Base-by-base conservation (phyloP, 1,284 basidiomycete species). In the Trametes hirsuta region DNA sequence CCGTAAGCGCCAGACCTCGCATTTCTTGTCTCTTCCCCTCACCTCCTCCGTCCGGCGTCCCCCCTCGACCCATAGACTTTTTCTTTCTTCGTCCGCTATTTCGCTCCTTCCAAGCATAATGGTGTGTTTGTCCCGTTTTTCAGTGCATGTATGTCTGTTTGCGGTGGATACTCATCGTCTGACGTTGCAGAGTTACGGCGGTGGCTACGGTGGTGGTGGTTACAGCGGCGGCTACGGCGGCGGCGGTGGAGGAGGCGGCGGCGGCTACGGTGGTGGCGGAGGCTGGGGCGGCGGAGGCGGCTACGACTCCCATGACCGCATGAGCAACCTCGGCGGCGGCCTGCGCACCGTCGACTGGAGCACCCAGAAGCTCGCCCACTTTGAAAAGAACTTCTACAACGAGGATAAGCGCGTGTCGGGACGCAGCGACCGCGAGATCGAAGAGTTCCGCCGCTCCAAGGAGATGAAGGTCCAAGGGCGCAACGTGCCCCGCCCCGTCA, bases 351-450 rank as follows among this genome's bases (percentile, higher is more conserved):
- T 97, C 66, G 93, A 98, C 80, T 99, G 97, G 97, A 70, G 77
- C 51, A 77, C 78, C 47, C 81, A 84, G 59, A 86, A 88, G 64
- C 81, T 98, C 59, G 83, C 89, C 72, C 88, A 85, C 69, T 96
- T 96, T 63, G 94, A 95, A 77, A 96, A 96, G 80, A 98, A 98
- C 84, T 99, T 99, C 73, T 99, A 99, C 77, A 81, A 90, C 60
- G 95, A 99, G 76, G 94, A 99, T 77, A 90, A 91, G 71, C 85
- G 87, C 42, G 94, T 99, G 45, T 76, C 88, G 12, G 79, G 83
- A 42, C 91, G 92, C 65, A 86, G 83, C 59, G 95, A 98, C 14
- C 81, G 86, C 50, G 97, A 99, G 70, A 85, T 98, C 47, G 87
- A 93, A 62, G 94, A 94, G 58, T 98, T 96, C 79, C 85, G 93